Conservation (phyloP, 2,329 filamentous ascomycete genomes). For the Verticillium klebahnii region DNA sequence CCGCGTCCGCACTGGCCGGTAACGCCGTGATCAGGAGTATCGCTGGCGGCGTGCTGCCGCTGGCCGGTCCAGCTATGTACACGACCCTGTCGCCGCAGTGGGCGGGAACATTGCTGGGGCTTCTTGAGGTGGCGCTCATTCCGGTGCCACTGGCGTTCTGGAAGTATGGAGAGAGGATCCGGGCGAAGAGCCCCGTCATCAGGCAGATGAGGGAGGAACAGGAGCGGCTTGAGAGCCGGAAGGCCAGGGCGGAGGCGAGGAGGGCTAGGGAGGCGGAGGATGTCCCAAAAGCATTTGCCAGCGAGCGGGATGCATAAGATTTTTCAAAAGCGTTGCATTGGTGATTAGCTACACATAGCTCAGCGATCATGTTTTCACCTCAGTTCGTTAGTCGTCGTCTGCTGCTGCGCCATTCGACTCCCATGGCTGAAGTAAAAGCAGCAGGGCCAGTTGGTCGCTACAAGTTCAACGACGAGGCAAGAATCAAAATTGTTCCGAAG, state of each 20-base stretch:
- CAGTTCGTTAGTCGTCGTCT: background rate
- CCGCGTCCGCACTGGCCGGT: slow-evolving; percentile 74
- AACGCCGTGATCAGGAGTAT: slow-evolving; percentile 71
- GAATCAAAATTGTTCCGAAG: too few species aligned
- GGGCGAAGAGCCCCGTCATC: slow-evolving; percentile 45
- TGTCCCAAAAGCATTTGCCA: background rate
- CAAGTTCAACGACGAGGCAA: too few species aligned
- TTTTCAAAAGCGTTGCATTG: background rate
- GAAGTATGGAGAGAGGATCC: slow-evolving; percentile 49
- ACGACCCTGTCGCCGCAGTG: slow-evolving; percentile 65
- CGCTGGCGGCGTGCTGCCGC: slow-evolving; percentile 72
- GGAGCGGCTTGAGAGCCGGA: slow-evolving; percentile 28
- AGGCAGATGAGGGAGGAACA: slow-evolving; percentile 40
- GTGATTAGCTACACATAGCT: background rate
- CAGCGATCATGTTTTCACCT: background rate
- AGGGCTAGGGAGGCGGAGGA: slow-evolving; percentile 12
- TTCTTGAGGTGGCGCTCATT: slow-evolving; percentile 69
- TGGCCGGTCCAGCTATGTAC: slow-evolving; percentile 73
- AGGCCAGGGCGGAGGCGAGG: slow-evolving; percentile 22
- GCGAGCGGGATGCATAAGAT: background rate
- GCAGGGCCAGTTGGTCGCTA: too few species aligned
- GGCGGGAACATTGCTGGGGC: slow-evolving; percentile 70
- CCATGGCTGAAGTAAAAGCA: too few species aligned
- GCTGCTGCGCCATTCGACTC: too few species aligned
- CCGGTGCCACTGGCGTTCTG: slow-evolving; percentile 82